phyloP scores from a whole-genome alignment of 108 stramenopile genomes.

The Cylindrotheca fusiformis region DNA sequence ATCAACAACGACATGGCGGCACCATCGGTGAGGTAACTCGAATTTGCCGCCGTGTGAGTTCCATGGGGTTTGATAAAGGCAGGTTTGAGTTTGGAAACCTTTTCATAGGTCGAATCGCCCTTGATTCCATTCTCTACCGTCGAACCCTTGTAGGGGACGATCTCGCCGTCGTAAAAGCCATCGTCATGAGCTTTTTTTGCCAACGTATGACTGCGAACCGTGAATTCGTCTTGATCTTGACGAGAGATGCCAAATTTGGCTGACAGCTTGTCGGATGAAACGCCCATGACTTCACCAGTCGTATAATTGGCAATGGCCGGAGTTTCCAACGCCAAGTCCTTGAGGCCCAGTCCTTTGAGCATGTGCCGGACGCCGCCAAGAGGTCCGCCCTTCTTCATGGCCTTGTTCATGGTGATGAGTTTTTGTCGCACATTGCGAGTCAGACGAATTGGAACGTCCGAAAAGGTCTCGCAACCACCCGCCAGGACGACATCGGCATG shows the following conservation, averaged over 20 bases:
- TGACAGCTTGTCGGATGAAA: constrained; percentile 89
- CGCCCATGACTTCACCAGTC: constrained; percentile 99
- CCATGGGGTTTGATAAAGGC: constrained; percentile 97
- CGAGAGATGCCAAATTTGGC: constrained; percentile 94
- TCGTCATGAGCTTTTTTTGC: constrained; percentile 92
- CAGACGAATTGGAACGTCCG: constrained; percentile 95
- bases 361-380: constrained; percentile 72
- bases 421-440: constrained; percentile 87
- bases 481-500: constrained; percentile 93
- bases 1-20: constrained; percentile 92
- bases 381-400: constrained; percentile 93
- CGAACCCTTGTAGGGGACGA: constrained; percentile 86
- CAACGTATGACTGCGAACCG: constrained; percentile 83
- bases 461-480: constrained; percentile 96
- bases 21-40: constrained; percentile 96
- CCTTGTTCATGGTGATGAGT: constrained; percentile 89
- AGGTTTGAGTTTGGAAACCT: constrained; percentile 92
- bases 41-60: constrained; percentile 99
- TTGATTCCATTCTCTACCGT: constrained; percentile 95
- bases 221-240: constrained; percentile 94
- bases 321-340: constrained; percentile 91
- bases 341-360: constrained; percentile 87
- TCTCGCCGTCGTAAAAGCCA: constrained; percentile 93
- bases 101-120: constrained; percentile 89
- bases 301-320: constrained; percentile 99